Conservation (phyloP, 1,139 yeast genomes). For the Geotrichum bryndzae region DNA sequence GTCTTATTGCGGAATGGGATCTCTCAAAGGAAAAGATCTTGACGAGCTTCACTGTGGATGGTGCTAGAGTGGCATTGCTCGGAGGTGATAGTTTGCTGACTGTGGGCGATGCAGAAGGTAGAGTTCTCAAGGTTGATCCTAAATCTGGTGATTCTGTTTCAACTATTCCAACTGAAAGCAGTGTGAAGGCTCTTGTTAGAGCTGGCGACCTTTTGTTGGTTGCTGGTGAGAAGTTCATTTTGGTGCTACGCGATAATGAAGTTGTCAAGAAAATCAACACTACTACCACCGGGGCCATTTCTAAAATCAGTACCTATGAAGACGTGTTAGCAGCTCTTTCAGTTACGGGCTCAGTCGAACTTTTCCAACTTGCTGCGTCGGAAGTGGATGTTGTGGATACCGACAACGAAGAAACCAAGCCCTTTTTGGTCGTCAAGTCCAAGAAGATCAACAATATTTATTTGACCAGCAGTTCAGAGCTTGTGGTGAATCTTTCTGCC, state of each 20-base stretch:
- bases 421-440: constrained; percentile 21
- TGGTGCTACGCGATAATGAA: neutral
- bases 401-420: constrained; percentile 7
- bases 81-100: neutral
- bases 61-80: neutral
- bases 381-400: constrained; percentile 11
- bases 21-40: neutral
- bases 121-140: neutral
- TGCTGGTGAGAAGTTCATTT: neutral
- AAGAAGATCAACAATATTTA: constrained; percentile 21
- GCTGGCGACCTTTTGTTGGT: neutral
- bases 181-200: neutral
- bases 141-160: neutral
- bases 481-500: neutral
- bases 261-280: neutral
- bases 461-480: constrained; percentile 10
- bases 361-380: neutral
- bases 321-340: neutral
- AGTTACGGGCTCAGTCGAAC: neutral
- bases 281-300: neutral
- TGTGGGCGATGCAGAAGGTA: neutral
- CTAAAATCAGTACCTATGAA: neutral
- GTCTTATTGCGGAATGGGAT: neutral
- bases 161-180: neutral
- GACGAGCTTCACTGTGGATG: neutral